These are phyloP conservation scores for Verticillium klebahnii DNA, from an alignment of 2,329 filamentous ascomycete genomes.

Conservation along the genomic window DNA sequence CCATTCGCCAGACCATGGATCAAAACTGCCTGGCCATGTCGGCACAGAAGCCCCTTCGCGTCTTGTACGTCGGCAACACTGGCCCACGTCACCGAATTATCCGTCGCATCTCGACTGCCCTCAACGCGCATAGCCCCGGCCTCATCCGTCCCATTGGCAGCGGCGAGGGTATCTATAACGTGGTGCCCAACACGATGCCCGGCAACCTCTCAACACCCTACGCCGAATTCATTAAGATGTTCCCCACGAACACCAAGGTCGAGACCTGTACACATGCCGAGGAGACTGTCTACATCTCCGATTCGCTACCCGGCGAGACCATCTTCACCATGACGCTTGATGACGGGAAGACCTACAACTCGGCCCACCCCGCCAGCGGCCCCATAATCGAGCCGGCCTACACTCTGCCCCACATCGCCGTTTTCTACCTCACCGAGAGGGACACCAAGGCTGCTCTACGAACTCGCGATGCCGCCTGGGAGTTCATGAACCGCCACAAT, in stretches of 20 bases:
- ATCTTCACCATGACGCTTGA: conserved; percentile 35
- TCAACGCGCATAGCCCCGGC: background rate
- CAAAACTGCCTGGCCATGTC: conserved; percentile 35
- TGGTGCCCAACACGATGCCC: conserved; percentile 45
- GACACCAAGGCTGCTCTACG: conserved; percentile 31
- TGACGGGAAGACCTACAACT: conserved; percentile 30
- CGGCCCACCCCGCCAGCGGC: conserved; percentile 28
- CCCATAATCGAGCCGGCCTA: conserved; percentile 36
- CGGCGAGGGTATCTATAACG: conserved; percentile 42
- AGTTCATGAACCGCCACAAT: conserved; percentile 40
- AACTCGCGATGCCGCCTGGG: conserved; percentile 37
- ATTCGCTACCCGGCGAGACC: conserved; percentile 19
- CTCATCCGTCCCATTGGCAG: conserved; percentile 4
- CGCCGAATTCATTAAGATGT: conserved; percentile 47
- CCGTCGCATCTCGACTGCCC: background rate
- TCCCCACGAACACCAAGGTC: conserved; percentile 39
- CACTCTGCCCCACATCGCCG: conserved; percentile 43
- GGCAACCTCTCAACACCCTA: conserved; percentile 39
- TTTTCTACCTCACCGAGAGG: conserved; percentile 42
- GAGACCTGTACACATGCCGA: conserved; percentile 41
- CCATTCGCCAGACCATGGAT: conserved; percentile 45
- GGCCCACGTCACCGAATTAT: background rate
- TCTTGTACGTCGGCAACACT: conserved; percentile 42
- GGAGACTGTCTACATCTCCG: conserved; percentile 19
- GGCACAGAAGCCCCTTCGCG: conserved; percentile 35